These are phyloP conservation scores for Niebla homalea DNA, from an alignment of 495 filamentous ascomycete genomes.

Conservation along the genomic window DNA sequence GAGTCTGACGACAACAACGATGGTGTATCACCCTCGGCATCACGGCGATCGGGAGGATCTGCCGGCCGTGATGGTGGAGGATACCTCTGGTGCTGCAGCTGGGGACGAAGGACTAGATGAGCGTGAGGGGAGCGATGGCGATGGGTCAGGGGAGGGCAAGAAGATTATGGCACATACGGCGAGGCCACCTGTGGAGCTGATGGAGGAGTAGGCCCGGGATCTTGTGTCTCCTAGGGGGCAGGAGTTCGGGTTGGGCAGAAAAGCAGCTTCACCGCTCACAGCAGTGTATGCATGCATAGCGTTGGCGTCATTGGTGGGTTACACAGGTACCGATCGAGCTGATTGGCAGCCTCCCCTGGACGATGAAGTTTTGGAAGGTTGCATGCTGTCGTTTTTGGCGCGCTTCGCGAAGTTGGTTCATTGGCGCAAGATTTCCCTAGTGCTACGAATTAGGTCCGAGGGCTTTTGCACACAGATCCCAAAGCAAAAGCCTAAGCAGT, in stretches of 20 bases:
- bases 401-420: no score
- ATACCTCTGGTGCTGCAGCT: constrained; percentile 57
- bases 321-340: no score
- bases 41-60: constrained; percentile 64
- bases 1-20: constrained; percentile 55
- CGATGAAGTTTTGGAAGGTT: no score
- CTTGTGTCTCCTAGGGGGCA: background rate
- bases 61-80: constrained; percentile 83
- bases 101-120: constrained; percentile 27
- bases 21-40: constrained; percentile 64
- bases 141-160: constrained; percentile 31
- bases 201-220: constrained; percentile 32
- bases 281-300: background rate
- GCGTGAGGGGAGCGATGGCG: constrained; percentile 23
- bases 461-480: no score
- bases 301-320: background rate
- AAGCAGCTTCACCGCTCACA: background rate
- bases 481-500: no score
- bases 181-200: constrained; percentile 82
- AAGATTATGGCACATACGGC: constrained; percentile 61
- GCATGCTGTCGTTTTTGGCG: no score
- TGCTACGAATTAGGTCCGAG: no score
- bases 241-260: background rate
- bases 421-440: no score
- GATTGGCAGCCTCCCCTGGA: no score